Conservation (phyloP, 768 basidiomycete genomes). For the Suillus weaverae region DNA sequence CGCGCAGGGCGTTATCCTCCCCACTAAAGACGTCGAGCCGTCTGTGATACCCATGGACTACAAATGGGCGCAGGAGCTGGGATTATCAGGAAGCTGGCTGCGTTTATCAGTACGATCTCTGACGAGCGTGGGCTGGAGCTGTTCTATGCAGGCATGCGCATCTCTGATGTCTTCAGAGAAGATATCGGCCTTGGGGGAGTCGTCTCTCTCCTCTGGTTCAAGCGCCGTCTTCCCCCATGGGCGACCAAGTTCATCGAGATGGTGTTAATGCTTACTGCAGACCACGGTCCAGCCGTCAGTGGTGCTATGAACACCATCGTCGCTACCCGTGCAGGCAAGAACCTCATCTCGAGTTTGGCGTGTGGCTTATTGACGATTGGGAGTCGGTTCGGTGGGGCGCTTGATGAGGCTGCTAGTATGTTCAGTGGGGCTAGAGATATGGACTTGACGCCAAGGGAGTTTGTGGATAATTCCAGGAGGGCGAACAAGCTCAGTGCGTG, state of each 20-base stretch:
- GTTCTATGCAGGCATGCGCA: conserved; percentile 97
- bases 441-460: conserved; percentile 95
- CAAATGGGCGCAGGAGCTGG: conserved; percentile 99
- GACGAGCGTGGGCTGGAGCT: conserved; percentile 99
- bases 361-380: conserved; percentile 98
- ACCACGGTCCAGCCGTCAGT: conserved; percentile 97
- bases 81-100: conserved; percentile 97
- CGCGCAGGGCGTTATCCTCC: conserved; percentile 59
- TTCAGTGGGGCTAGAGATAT: conserved; percentile 91
- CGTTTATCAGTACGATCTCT: conserved; percentile 98
- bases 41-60: conserved; percentile 99
- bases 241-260: conserved; percentile 99
- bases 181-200: conserved; percentile 97
- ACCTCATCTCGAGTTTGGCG: conserved; percentile 93
- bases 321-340: conserved; percentile 98
- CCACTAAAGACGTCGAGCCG: conserved; percentile 79
- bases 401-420: conserved; percentile 96
- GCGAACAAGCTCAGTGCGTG: conserved; percentile 88
- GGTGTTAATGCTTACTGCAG: conserved; percentile 98
- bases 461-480: conserved; percentile 92
- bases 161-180: conserved; percentile 98
- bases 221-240: conserved; percentile 86
- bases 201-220: conserved; percentile 96
- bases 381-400: conserved; percentile 96
- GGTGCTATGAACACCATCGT: conserved; percentile 99